Conservation (phyloP, 164 flowering plant genomes). For the Vitis vinifera region ASM3070453v1 NC_081817.1:3865001-3865500, state of each 20-base stretch:
- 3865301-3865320: constrained; percentile 25
- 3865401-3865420: constrained; percentile 42
- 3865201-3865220: not conserved
- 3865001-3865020: not conserved
- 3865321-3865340: not conserved
- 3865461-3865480: constrained; percentile 51
- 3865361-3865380: not conserved
- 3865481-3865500: constrained; percentile 14
- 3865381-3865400: constrained; percentile 13
- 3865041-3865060: constrained; percentile 36
- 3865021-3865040: not conserved
- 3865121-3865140: constrained; percentile 20
- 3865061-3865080: constrained; percentile 15
- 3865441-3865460: constrained; percentile 47
- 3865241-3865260: constrained; percentile 50
- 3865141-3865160: too few species aligned
- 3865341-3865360: not conserved
- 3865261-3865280: constrained; percentile 55
- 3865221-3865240: constrained; percentile 23
- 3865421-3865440: constrained; percentile 30
- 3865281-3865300: constrained; percentile 41
- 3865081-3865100: constrained; percentile 10
- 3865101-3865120: constrained; percentile 19
- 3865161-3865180: too few species aligned
- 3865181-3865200: not conserved